Base-by-base conservation (phyloP, 371 early-diverging fungal species). In the Caulochytrium protostelioides region DNA sequence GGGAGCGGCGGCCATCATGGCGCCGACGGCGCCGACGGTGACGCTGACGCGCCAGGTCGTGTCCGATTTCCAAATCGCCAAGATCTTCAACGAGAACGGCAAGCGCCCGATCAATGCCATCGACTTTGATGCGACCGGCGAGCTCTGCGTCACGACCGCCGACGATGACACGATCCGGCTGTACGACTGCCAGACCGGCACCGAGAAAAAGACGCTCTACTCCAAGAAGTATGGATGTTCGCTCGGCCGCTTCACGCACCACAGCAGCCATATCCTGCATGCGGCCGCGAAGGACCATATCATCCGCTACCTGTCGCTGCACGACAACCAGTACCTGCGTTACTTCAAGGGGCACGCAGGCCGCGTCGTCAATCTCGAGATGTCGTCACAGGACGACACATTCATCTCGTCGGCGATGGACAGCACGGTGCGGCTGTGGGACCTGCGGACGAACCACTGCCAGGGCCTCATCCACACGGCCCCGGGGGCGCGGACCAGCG, bases 201-300 rank as follows among this genome's bases (percentile, higher is more conserved):
- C 47, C 16, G 13, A 6, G 17, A 16, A 13, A 10, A 42, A 35
- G 19, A 46, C 15, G 3, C 32, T 54, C 26, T 58, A 45, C 35
- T 49, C 48, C 49, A 79, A 83, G 55, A 85, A 84, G 37, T 84
- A 86, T 42, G 86, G 85, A 5, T 77, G 75, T 38, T 60, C 71
- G 28, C 51, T 81, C 17, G 83, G 81, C 1, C 61, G 76, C 15
- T 91, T 89, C 44, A 83, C 86, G 0, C 81, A 81, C 50, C 61
- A 65, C 26, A 41, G 56, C 7, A 77, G 65, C 16, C 72, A 62
- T 32, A 68, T 90, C 21, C 56, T 89, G 18, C 73, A 89, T 54
- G 76, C 85, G 17, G 86, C 89, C 0, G 87, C 90, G 23, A 89
- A 89, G 49, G 77, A 78, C 45, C 80, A 92, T 48, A 75, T 78